phyloP scores from a whole-genome alignment of 345 rosid genomes.

The Erucastrum elatum region DNA sequence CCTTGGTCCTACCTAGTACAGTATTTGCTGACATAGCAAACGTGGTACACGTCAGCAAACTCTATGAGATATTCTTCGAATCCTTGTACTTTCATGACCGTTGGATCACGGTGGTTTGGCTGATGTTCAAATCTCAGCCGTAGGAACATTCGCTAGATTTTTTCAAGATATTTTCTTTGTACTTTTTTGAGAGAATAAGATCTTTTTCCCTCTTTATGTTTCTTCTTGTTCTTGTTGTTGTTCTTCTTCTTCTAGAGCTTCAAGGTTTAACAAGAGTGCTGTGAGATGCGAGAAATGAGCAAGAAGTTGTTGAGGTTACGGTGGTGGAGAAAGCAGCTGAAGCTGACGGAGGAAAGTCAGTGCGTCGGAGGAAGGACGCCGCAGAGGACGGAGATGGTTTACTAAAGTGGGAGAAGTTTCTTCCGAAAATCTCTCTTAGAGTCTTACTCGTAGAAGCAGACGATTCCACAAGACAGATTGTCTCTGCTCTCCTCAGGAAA shows the following conservation, averaged over 20 bases:
- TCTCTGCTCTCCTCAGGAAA: conserved; percentile 85
- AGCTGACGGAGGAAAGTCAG: conserved; percentile 28
- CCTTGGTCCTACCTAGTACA: not conserved
- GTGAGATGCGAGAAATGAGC: conserved; percentile 45
- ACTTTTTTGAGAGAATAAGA: not conserved
- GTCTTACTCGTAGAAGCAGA: conserved; percentile 92
- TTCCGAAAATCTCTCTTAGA: conserved; percentile 64
- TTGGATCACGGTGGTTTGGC: too few relatives aligned
- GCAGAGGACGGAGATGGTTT: conserved; percentile 40
- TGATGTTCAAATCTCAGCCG: too few relatives aligned
- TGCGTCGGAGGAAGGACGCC: conserved; percentile 34
- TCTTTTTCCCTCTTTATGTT: not conserved
- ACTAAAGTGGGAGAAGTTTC: conserved; percentile 67
- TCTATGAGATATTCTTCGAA: conserved; percentile 48
- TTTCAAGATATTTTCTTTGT: conserved; percentile 45
- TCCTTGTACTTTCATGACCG: conserved; percentile 12
- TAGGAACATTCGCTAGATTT: conserved; percentile 24
- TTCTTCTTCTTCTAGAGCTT: conserved; percentile 15
- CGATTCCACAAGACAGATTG: conserved; percentile 89
- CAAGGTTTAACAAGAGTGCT: not conserved
- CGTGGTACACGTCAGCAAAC: conserved; percentile 42
- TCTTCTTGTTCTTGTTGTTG: too few relatives aligned
- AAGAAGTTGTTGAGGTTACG: conserved; percentile 40
- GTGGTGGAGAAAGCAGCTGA: conserved; percentile 25
- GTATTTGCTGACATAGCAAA: conserved; percentile 49